Base-by-base conservation (phyloP, 805 yeast genomes). In the Kuraishia piskuri region DNA sequence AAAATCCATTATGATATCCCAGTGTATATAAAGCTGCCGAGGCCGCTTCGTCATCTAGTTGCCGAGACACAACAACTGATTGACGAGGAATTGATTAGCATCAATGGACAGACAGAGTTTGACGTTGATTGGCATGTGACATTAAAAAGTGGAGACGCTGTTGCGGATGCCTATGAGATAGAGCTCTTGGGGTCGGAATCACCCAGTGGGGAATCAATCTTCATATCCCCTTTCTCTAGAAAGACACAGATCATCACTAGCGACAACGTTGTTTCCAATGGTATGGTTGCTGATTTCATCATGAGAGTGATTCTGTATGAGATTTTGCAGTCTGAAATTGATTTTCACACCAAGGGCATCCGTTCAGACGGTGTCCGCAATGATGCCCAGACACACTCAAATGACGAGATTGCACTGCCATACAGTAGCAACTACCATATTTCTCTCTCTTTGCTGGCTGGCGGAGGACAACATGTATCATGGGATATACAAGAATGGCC, bases 401-500 rank as follows among this genome's bases (percentile, higher is more conserved):
- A 63, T 10, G 61, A 66, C 12, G 68, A 70, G 44, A 58, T 75
- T 49, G 76, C 73, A n/a, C 66, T 82, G 26, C 78, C 82, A 0
- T 84, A 79, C 61, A 70, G 86, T 1, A 84, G 92, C 3, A 70
- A 78, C 36, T 83, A 86, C 57, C 94, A 89, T 62, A 61, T 92
- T n/a, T 83, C 90, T 2, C 76, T 90, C 56, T 84, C 90, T 22
- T 71, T 91, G 54, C 69, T 91, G 51, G 78, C 81, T 23, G 96
- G 94, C 50, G 83, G 80, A 56, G 86, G 87, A 0, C 68, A 72
- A 19, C 81, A 84, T 2, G 71, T 88, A 8, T 73, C 73, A 2
- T 92, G 97, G 97, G 88, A 87, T 37, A 80, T 88, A 49, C 83
- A 78, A 14, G 55, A 68, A 1, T 78, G 86, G 4, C 59, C 84